Evolutionary conservation across 2,329 filamentous ascomycete genomes (phyloP), one percentile per base, ranked within the genome.

Genomic region (Botrytis tulipae): DNA sequence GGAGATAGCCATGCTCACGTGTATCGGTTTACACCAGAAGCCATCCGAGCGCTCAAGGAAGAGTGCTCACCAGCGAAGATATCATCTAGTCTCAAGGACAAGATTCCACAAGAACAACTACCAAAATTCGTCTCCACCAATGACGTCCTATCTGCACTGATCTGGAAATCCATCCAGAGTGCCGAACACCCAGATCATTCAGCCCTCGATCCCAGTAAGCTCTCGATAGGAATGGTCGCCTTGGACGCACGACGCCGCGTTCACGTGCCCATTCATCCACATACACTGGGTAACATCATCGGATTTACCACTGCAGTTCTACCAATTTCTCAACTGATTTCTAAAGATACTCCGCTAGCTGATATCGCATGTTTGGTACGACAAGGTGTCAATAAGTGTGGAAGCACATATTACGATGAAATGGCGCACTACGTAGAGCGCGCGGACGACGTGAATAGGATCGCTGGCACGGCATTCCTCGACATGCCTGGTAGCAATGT

Each of bases 1-100:
- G 65, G 65, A 68, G 40, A 70, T 2, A 70, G 67, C n/a, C 67
- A 70, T 70, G 67, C 48, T 32, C 48, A 70, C n/a, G 67, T 70
- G 8, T 70, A 57, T 32, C 51, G 51, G 20, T 70, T 70, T n/a
- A 57, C 51, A n/a, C 46, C 46, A 9, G 67, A 70, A 59, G 46
- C 67, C 46, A 57, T 70, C 22, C 48, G 48, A 59, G 48, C 35
- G 32, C 67, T 70, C 37, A 70, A 70, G 44, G 51, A 70, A 14
- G 67, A 70, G 46, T 54, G 48, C 40, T 70, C 51, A 42, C 67
- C 67, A 20, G 22, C 67, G 25, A 70, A 70, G 32, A 70, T 70
- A 29, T 70, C 67, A 60, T 70, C 67, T 44, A 42, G 51, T 70
- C 48, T 70, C 22, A 68, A 68, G 46, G 32, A 37, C 12, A 51